These are phyloP conservation scores for Fallopia convolvulus DNA, from an alignment of 148 eudicot species.

Conservation along the genomic window DNA sequence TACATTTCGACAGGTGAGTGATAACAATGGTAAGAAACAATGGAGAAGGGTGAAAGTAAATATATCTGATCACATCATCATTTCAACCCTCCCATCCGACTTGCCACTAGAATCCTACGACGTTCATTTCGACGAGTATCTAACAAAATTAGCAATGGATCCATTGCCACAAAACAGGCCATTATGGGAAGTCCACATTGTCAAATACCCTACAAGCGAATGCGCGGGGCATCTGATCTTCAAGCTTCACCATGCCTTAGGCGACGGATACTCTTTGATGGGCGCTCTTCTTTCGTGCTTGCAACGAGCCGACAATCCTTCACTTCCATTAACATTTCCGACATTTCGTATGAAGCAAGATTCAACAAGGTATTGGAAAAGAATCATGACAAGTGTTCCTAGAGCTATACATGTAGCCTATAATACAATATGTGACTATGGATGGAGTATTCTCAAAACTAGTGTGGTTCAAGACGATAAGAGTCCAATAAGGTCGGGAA, in stretches of 20 bases:
- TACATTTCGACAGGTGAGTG: neutral
- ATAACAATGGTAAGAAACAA: neutral
- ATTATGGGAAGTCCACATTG: slow-evolving; percentile 63
- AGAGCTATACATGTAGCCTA: slow-evolving; percentile 19
- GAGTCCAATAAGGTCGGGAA: slow-evolving; percentile 50
- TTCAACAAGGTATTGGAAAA: neutral
- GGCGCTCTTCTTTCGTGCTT: slow-evolving; percentile 85
- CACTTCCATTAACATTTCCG: slow-evolving; percentile 61
- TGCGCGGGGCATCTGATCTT: slow-evolving; percentile 54
- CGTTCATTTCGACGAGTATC: slow-evolving; percentile 34
- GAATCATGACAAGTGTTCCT: slow-evolving; percentile 13
- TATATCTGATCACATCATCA: slow-evolving; percentile 43
- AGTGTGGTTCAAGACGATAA: slow-evolving; percentile 44
- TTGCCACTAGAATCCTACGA: slow-evolving; percentile 36
- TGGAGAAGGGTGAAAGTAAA: slow-evolving; percentile 40
- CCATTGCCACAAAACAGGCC: slow-evolving; percentile 57
- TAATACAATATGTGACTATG: slow-evolving; percentile 51
- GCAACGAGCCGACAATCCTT: slow-evolving; percentile 61
- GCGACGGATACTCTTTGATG: slow-evolving; percentile 83
- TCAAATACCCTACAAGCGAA: slow-evolving; percentile 58
- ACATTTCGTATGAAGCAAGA: neutral
- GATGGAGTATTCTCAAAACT: slow-evolving; percentile 61
- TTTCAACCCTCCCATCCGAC: slow-evolving; percentile 37
- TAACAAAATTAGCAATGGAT: slow-evolving; percentile 45
- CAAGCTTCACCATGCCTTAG: slow-evolving; percentile 82